phyloP scores from a whole-genome alignment of 345 rosid species.

The Angophora floribunda region DNA sequence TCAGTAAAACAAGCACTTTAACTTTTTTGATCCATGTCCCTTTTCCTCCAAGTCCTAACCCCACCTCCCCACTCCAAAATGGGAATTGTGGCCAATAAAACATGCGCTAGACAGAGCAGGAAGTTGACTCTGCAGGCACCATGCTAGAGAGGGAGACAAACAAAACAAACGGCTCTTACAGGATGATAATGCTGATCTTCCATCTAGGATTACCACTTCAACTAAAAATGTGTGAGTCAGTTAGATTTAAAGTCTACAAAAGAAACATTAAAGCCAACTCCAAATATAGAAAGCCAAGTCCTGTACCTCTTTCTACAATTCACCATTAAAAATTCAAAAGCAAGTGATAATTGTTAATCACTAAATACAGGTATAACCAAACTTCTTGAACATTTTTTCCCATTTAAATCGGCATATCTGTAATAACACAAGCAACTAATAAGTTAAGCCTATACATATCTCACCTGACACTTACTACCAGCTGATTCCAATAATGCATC shows the following conservation, averaged over 20 bases:
- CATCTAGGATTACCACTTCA: not conserved
- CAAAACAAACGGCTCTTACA: not conserved
- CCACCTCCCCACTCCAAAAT: not conserved
- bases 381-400: not conserved
- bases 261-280: not conserved
- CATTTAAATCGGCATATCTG: not conserved
- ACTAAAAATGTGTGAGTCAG: not conserved
- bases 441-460: not conserved
- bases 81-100: not conserved
- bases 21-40: not conserved
- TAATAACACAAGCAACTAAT: not conserved
- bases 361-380: not conserved
- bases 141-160: not conserved
- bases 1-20: not conserved
- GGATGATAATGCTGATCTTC: not conserved
- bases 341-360: not conserved
- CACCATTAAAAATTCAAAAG: not conserved
- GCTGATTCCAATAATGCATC: not conserved
- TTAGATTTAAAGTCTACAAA: not conserved
- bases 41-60: not conserved
- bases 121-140: not conserved
- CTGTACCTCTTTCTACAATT: not conserved
- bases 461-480: not conserved
- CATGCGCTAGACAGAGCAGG: not conserved
- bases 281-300: not conserved